Evolutionary conservation across 192 early-diverging fungal genomes (phyloP), one percentile per base, ranked within the genome.

Genomic region (Dissophora ornata): DNA sequence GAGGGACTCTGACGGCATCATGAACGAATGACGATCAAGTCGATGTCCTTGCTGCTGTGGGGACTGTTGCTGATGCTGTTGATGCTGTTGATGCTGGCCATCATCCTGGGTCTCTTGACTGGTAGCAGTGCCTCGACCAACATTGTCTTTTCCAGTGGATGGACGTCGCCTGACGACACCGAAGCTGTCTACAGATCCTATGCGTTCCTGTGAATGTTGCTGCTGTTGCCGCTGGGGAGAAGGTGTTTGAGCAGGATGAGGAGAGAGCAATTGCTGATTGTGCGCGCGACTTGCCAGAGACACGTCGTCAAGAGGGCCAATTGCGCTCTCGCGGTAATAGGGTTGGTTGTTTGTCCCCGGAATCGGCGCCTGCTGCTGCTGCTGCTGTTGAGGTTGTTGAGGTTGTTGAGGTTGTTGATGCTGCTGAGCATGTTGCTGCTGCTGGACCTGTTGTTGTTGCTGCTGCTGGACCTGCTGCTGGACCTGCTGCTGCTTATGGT

Each of bases 21-120:
- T 77, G 15, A 77, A 77, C 2, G 73, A 77, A 24, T 77, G 73
- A 2, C 73, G 64, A 22, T 67, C 73, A 3, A 67, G 65, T 40
- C 19, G 22, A 19, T 45, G 6, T 50, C 60, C n/a, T 50, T 38
- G 36, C 15, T 64, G 36, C 24, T 50, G 38, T 3, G 19, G 25
- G n/a, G 45, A 41, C 1, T 60, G 19, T 24, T 21, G 18, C 42
- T 44, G 60, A 22, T 49, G 45, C 11, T 38, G 36, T 13, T n/a
- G 55, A 32, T 41, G n/a, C n/a, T n/a, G n/a, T n/a, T n/a, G 63
- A 1, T n/a, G 42, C n/a, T 55, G 61, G 38, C 11, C 32, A 4
- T 52, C 49, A n/a, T 55, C 52, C 50, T n/a, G 16, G 30, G 7
- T 2, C 22, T 50, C 44, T 9, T 34, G 49, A 1, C 26, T 33